Percentiles rank a stretch among this genome's conserved stretches.
These are phyloP conservation scores for Aurantiochytrium sp. DNA, from an alignment of 108 stramenopile species.

Conservation along the genomic window DNA sequence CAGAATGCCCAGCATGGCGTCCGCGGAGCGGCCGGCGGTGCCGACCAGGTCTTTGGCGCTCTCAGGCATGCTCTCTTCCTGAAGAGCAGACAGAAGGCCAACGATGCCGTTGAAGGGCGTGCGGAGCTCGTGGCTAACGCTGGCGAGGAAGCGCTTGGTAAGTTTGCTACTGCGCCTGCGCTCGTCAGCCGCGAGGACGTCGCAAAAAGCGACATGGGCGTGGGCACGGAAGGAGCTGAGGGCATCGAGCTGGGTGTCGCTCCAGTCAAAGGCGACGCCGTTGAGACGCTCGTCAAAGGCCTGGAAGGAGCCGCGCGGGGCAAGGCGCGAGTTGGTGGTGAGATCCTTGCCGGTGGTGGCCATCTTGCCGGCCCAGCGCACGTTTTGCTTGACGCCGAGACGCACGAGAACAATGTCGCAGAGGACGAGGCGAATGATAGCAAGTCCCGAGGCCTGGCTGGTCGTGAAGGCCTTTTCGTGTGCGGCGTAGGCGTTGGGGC, in stretches of 20 bases:
- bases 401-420: constrained; percentile 3
- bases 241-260: not conserved
- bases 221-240: constrained; percentile 3
- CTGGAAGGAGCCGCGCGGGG: not conserved
- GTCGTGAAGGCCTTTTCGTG: not conserved
- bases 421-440: not conserved
- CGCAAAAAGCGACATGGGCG: not conserved
- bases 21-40: not conserved
- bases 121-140: constrained; percentile 39
- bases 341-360: not conserved
- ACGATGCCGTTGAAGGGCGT: constrained; percentile 41
- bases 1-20: constrained; percentile 1
- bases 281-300: not conserved
- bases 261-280: not conserved
- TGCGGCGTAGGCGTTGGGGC: not conserved
- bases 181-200: not conserved
- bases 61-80: not conserved
- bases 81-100: constrained; percentile 21
- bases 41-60: not conserved
- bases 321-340: not conserved
- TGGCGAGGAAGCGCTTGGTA: constrained; percentile 33
- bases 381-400: not conserved
- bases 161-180: not conserved
- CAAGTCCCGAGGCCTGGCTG: not conserved
- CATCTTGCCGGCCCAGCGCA: not conserved